Percentiles rank a stretch among this genome's conserved stretches.
Evolutionary conservation across 257 asterid genomes (phyloP).

Genomic region (Handroanthus guayacan): DNA sequence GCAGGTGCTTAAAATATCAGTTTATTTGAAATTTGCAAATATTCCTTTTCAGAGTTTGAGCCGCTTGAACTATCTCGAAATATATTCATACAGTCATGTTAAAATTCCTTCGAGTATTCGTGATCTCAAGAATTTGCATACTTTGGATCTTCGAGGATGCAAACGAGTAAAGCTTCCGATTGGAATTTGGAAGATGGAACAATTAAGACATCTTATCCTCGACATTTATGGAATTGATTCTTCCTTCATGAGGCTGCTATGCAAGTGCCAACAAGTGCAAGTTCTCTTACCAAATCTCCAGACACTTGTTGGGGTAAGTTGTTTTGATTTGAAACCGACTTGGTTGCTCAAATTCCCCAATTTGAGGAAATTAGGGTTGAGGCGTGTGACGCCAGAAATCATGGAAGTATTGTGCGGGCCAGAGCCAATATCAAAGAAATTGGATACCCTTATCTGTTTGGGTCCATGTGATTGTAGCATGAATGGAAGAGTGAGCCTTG

Average conservation of each 20-base stretch:
- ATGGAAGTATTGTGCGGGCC: not conserved
- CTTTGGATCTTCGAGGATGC: constrained; percentile 19
- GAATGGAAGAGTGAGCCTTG: not conserved
- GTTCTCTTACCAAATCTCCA: not conserved
- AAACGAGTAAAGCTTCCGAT: too few species aligned
- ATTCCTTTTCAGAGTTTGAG: constrained; percentile 25
- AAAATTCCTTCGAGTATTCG: not conserved
- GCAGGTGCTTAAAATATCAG: too few species aligned
- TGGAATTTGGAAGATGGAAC: too few species aligned
- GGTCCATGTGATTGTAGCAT: not conserved
- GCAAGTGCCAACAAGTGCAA: too few species aligned
- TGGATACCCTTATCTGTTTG: too few species aligned
- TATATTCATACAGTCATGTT: too few species aligned
- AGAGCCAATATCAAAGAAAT: not conserved
- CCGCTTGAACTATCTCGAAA: too few species aligned
- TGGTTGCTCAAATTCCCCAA: not conserved
- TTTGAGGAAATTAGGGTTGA: not conserved
- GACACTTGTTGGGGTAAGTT: not conserved
- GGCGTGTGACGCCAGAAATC: not conserved
- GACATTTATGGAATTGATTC: too few species aligned
- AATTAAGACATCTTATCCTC: too few species aligned
- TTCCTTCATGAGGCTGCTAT: too few species aligned
- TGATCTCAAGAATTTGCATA: constrained; percentile 11
- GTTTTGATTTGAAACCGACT: too few species aligned
- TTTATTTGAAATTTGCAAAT: too few species aligned